These are phyloP conservation scores for Phalaenopsis hybrid DNA, from an alignment of 116 monocot species.

Conservation along the genomic window DNA sequence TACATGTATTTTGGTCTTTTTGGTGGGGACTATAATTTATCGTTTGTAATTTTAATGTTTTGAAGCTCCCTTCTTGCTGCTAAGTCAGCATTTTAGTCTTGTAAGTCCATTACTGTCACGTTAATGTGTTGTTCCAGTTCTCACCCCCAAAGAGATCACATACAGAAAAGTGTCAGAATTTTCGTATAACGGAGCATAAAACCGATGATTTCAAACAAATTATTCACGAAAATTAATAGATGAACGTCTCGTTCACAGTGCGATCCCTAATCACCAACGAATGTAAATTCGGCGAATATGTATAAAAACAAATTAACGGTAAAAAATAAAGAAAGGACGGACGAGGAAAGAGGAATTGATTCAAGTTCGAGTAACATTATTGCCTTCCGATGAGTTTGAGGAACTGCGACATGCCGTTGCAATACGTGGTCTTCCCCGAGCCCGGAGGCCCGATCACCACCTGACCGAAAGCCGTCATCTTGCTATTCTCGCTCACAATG, in stretches of 20 bases:
- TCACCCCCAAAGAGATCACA: not conserved
- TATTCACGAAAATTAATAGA: not conserved
- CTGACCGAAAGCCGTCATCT: slow-evolving; percentile 74
- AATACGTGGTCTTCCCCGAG: slow-evolving; percentile 95
- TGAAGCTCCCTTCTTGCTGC: too few relatives aligned
- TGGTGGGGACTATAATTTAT: too few relatives aligned
- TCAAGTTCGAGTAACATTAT: not conserved
- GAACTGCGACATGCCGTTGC: slow-evolving; percentile 98
- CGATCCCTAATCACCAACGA: not conserved
- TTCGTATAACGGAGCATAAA: not conserved
- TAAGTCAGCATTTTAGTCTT: too few relatives aligned
- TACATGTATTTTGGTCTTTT: too few relatives aligned
- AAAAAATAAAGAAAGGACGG: not conserved
- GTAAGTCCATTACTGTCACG: too few relatives aligned
- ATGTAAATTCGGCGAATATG: not conserved
- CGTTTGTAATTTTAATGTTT: too few relatives aligned
- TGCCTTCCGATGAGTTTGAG: slow-evolving; percentile 80
- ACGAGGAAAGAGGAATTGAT: too few relatives aligned
- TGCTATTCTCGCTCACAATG: not conserved
- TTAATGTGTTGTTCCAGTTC: too few relatives aligned
- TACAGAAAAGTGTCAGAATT: not conserved
- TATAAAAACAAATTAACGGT: not conserved
- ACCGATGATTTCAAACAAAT: not conserved
- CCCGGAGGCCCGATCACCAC: slow-evolving; percentile 92
- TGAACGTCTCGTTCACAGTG: not conserved